Evolutionary conservation across 495 filamentous ascomycete genomes (phyloP).

Genomic region (Trichocladium uniseriatum): DNA sequence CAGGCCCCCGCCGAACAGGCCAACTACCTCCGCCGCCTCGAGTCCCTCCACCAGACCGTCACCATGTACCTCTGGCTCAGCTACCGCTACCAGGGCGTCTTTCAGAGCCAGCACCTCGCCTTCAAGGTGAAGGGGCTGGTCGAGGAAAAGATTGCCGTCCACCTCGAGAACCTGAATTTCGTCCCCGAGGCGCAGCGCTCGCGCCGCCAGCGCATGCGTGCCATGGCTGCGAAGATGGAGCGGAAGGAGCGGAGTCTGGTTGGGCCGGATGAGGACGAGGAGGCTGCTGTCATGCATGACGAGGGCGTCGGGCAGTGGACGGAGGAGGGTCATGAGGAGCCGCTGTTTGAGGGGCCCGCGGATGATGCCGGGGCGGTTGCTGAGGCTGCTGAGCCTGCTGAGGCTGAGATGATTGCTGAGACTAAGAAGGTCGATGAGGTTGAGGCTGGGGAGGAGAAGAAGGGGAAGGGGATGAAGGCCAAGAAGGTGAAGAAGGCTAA

Average conservation of each 20-base stretch:
- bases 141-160: constrained; percentile 65
- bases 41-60: constrained; percentile 69
- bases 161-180: constrained; percentile 39
- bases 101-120: constrained; percentile 65
- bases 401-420: no score
- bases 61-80: constrained; percentile 84
- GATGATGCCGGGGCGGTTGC: background rate
- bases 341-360: constrained; percentile 13
- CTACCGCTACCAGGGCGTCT: constrained; percentile 65
- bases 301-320: constrained; percentile 24
- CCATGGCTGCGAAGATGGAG: constrained; percentile 8
- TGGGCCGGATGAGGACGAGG: constrained; percentile 7
- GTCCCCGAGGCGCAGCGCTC: constrained; percentile 7
- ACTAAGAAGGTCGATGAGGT: no score
- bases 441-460: no score
- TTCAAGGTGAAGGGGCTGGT: constrained; percentile 71
- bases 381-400: no score
- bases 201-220: constrained; percentile 15
- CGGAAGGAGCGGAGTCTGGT: constrained; percentile 12
- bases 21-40: constrained; percentile 55
- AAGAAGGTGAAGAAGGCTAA: no score
- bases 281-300: background rate
- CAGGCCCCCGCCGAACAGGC: background rate
- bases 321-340: constrained; percentile 27
- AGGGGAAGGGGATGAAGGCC: no score